Evolutionary conservation across 495 filamentous ascomycete genomes (phyloP), one percentile per base, ranked within the genome.

Genomic region (Niebla homalea): DNA sequence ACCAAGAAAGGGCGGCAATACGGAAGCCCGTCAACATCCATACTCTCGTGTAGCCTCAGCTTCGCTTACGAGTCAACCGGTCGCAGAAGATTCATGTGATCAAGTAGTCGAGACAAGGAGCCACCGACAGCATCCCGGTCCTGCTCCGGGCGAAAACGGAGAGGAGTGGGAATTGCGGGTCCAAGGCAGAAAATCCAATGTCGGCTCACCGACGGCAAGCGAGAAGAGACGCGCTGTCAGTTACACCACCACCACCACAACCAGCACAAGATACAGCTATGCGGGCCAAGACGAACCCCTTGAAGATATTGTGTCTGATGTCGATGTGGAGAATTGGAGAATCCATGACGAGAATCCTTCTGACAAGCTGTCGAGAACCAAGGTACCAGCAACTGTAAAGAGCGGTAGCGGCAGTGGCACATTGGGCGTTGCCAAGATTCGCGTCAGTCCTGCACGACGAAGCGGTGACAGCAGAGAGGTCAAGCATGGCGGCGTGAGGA

Each of bases 1-100:
- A 61, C 92, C 92, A 39, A 78, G 92, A 37, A 99, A 99, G 71
- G 84, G 80, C 0, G 81, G 81, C 58, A 70, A 78, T 55, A 71
- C 76, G 54, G 80, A 79, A 46, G 70, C 70, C 21, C 67, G 74
- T 14, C 74, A 75, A 51, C 74, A 77, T 49, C 74, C 73, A 19
- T 77, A 77, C 43, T 55, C 75, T 12, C 70, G 73, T 51, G 61
- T 44, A 37, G 35, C 35, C 46, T 57, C 73, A 20, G 70, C 69
- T 8, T 59, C 51, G 39, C 58, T 69, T 43, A 60, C 64, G 32
- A 58, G 61, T 38, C 72, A 68, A 23, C 66, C 58, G 12, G 63
- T 63, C 2, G 50, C 44, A 20, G 62, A 53, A 43, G 66, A 63
- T 55, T 50, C 58, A n/a, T 64, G 65, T 8, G 71, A 72, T 20